phyloP scores from a whole-genome alignment of 1,284 basidiomycete genomes.

The Athelia psychrophila region DNA sequence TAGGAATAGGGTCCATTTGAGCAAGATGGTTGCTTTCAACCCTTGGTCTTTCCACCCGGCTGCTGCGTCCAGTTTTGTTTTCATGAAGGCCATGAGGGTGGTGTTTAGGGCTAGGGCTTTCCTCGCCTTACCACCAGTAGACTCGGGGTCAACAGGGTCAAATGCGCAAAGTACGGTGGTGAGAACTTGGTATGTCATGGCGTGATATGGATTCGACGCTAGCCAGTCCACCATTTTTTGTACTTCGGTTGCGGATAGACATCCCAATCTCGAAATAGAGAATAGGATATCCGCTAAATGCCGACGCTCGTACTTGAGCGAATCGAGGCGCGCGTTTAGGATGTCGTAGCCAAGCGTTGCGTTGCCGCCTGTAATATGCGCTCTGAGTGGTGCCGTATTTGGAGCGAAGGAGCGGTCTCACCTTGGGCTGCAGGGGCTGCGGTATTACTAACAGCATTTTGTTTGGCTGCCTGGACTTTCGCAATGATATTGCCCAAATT shows the following conservation, averaged over 20 bases:
- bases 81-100: conserved; percentile 51
- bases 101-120: conserved; percentile 43
- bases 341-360: conserved; percentile 61
- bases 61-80: conserved; percentile 47
- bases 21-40: conserved; percentile 70
- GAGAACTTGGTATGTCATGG: conserved; percentile 72
- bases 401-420: conserved; percentile 19
- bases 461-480: conserved; percentile 53
- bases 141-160: conserved; percentile 61
- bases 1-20: conserved; percentile 88
- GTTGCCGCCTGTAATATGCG: conserved; percentile 29
- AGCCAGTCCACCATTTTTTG: conserved; percentile 67
- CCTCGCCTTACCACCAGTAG: conserved; percentile 39
- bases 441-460: conserved; percentile 63
- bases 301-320: conserved; percentile 70
- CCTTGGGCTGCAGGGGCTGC: conserved; percentile 51
- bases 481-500: conserved; percentile 47
- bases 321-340: conserved; percentile 63
- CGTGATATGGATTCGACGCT: conserved; percentile 54
- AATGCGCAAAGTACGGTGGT: conserved; percentile 66
- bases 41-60: conserved; percentile 71
- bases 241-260: conserved; percentile 56
- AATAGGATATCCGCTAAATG: conserved; percentile 61
- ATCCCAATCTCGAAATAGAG: conserved; percentile 62
- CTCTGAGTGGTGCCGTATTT: conserved; percentile 1